phyloP scores from a whole-genome alignment of 495 filamentous ascomycete genomes.

The Aspergillus hancockii region DNA sequence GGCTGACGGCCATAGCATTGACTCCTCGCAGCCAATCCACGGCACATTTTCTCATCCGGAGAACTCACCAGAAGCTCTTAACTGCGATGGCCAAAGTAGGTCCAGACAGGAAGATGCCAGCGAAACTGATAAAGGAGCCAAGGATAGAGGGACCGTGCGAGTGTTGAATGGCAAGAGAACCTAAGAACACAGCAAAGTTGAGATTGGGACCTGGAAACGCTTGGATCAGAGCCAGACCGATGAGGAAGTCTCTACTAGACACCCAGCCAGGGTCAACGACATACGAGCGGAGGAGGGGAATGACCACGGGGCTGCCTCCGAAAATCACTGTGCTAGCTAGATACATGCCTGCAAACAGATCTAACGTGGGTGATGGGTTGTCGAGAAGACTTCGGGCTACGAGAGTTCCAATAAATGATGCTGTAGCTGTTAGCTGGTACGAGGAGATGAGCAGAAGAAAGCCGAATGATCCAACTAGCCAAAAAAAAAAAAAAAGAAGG shows the following conservation, averaged over 20 bases:
- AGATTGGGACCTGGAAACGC: constrained; percentile 86
- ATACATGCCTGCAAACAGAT: constrained; percentile 79
- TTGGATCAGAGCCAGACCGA: constrained; percentile 81
- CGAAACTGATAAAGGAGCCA: constrained; percentile 63
- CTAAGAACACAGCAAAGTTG: constrained; percentile 83
- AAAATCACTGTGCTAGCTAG: constrained; percentile 90
- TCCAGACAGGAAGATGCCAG: constrained; percentile 76
- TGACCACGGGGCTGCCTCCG: constrained; percentile 83
- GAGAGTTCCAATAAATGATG: constrained; percentile 63
- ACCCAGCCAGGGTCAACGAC: constrained; percentile 83
- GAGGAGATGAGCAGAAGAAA: constrained; percentile 35
- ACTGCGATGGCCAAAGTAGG: constrained; percentile 64
- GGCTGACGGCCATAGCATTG: constrained; percentile 74
- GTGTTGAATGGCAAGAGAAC: constrained; percentile 55
- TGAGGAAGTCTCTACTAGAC: constrained; percentile 73
- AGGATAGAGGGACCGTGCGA: constrained; percentile 41
- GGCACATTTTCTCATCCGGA: constrained; percentile 56
- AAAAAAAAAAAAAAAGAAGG: too few species aligned
- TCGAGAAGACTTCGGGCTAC: constrained; percentile 52
- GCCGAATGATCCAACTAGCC: too few species aligned
- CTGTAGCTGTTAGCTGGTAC: constrained; percentile 10
- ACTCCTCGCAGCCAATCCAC: constrained; percentile 63
- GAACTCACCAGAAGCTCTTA: constrained; percentile 67
- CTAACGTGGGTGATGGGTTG: constrained; percentile 49
- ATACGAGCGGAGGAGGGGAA: constrained; percentile 76